Conservation (phyloP, 345 rosid species). For the Carallia pectinifolia region DNA sequence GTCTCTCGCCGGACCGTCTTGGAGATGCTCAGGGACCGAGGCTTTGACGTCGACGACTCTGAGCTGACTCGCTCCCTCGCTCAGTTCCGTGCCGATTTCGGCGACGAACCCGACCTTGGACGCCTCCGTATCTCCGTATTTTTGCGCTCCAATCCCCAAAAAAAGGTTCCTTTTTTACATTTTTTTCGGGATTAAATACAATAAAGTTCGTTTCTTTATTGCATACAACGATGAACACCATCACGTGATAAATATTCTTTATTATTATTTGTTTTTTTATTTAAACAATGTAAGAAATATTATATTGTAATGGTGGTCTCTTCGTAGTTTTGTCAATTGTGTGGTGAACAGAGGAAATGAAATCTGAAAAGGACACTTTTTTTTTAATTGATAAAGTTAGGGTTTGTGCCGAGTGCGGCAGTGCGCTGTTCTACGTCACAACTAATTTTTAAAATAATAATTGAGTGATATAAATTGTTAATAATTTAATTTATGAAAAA, state of each 20-base stretch:
- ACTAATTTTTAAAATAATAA: too few species aligned
- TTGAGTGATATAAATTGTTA: too few species aligned
- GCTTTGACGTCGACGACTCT: constrained; percentile 25
- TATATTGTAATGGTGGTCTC: background rate
- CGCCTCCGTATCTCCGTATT: constrained; percentile 28
- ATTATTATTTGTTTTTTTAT: background rate
- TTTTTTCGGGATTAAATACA: background rate
- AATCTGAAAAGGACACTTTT: background rate
- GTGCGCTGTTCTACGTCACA: too few species aligned
- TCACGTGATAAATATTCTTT: background rate
- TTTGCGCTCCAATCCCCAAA: constrained; percentile 24
- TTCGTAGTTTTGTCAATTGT: background rate
- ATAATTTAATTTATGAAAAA: too few species aligned
- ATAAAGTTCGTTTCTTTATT: too few species aligned
- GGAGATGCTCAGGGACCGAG: constrained; percentile 43
- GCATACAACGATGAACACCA: too few species aligned
- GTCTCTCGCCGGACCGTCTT: constrained; percentile 32
- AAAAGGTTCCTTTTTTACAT: constrained; percentile 19
- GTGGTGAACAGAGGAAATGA: background rate
- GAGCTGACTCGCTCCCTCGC: constrained; percentile 28
- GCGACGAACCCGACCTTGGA: constrained; percentile 22
- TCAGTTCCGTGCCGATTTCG: constrained; percentile 29
- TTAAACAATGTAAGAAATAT: too few species aligned
- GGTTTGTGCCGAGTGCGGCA: too few species aligned
- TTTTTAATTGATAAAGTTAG: background rate